phyloP scores from a whole-genome alignment of 345 rosid genomes.

The Brassica nigra region DNA sequence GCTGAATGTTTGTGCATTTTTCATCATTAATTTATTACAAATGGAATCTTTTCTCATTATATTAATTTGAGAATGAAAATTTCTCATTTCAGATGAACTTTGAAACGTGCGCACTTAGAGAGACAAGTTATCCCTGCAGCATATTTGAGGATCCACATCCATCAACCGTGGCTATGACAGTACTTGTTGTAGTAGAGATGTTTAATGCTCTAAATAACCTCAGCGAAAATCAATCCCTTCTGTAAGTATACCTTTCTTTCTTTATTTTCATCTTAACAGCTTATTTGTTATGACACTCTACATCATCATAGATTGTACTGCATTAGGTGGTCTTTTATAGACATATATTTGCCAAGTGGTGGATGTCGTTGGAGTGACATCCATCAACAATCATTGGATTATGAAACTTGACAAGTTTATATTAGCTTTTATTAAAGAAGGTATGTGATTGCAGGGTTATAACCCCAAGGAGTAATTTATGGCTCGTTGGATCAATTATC shows the following conservation, averaged over 20 bases:
- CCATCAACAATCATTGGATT: too few relatives aligned
- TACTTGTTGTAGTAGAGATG: constrained; percentile 99
- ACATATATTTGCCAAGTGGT: too few relatives aligned
- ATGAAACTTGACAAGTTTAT: neutral
- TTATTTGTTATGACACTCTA: too few relatives aligned
- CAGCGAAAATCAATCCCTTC: constrained; percentile 94
- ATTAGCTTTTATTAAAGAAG: constrained; percentile 7
- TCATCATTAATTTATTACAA: constrained; percentile 2
- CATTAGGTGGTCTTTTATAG: constrained; percentile 4
- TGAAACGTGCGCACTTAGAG: constrained; percentile 84
- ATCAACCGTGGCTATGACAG: constrained; percentile 96
- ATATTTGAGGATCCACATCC: constrained; percentile 95
- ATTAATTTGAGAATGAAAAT: neutral
- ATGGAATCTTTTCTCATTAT: neutral
- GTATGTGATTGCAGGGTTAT: constrained; percentile 63
- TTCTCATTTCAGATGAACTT: constrained; percentile 76
- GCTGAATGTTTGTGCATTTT: neutral
- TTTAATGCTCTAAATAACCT: constrained; percentile 98
- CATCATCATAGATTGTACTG: neutral
- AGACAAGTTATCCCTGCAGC: constrained; percentile 88
- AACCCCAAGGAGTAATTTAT: constrained; percentile 98
- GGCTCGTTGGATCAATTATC: constrained; percentile 93
- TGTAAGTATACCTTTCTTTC: constrained; percentile 60
- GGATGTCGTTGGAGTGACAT: too few relatives aligned
- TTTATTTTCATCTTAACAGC: neutral